These are phyloP conservation scores for Pythium dissimile DNA, from an alignment of 352 stramenopile genomes.

Conservation along the genomic window DNA sequence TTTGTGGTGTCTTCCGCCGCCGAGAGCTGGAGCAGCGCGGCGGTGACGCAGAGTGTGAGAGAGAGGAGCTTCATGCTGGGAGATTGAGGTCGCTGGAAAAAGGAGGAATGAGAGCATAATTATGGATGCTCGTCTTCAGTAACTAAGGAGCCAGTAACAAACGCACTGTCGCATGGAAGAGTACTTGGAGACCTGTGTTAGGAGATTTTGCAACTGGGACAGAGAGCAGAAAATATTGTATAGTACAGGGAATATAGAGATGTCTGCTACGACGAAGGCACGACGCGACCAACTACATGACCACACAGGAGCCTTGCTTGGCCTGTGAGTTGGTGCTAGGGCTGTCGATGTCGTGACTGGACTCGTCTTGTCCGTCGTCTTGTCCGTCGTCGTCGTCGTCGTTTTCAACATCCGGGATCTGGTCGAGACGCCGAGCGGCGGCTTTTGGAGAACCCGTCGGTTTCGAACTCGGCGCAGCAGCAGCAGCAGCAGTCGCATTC, in stretches of 20 bases:
- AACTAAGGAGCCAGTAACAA: no score
- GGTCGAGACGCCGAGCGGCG: not conserved
- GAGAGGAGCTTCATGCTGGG: slow-evolving; percentile 1
- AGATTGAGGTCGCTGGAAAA: no score
- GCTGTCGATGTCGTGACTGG: not conserved
- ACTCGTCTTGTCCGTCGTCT: not conserved
- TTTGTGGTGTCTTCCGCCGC: no score
- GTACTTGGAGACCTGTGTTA: not conserved
- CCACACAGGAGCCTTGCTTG: slow-evolving; percentile 14
- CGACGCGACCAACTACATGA: slow-evolving; percentile 1
- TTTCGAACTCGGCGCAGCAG: not conserved
- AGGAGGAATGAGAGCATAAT: not conserved
- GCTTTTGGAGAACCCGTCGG: not conserved
- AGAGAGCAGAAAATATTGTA: slow-evolving; percentile 3
- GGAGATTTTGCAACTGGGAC: no score
- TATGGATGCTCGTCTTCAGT: no score
- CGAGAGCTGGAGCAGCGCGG: not conserved
- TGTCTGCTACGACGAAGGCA: not conserved
- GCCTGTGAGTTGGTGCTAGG: no score
- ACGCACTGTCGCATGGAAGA: no score
- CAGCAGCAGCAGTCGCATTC: not conserved
- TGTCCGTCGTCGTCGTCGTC: not conserved
- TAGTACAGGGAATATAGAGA: slow-evolving; percentile 2
- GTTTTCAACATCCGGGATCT: not conserved
- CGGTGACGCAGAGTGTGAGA: not conserved